phyloP scores from a whole-genome alignment of 108 stramenopile species.

The Nitzschia putrida region DNA sequence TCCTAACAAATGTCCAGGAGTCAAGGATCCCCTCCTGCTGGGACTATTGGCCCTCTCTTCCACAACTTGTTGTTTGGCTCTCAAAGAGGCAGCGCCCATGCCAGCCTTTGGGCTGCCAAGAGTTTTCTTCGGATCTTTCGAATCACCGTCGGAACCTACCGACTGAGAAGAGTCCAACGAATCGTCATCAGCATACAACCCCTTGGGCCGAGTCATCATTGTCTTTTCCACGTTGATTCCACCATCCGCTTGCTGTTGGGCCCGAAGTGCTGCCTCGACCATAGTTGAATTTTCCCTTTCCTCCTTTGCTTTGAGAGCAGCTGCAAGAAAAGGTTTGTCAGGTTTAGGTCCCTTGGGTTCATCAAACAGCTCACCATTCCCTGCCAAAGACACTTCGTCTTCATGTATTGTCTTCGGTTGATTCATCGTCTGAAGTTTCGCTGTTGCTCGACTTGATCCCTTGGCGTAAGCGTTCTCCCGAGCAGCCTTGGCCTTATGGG shows the following conservation, averaged over 20 bases:
- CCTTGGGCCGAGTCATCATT: constrained; percentile 2
- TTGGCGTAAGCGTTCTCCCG: background rate
- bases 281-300: background rate
- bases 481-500: background rate
- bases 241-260: background rate
- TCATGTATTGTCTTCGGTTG: background rate
- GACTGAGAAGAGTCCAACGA: background rate
- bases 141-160: no score
- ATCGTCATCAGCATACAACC: background rate
- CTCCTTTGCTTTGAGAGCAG: constrained; percentile 1
- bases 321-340: background rate
- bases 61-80: constrained; percentile 7
- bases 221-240: background rate
- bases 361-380: background rate
- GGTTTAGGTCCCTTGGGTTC: background rate
- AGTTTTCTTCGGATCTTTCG: no score
- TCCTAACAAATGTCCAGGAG: background rate
- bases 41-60: background rate
- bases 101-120: no score
- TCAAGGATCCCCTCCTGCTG: background rate
- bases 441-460: background rate
- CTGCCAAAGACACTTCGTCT: background rate
- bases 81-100: constrained; percentile 9
- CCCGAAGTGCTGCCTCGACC: constrained; percentile 12
- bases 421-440: background rate